Percentiles rank a stretch among this genome's conserved stretches.
Conservation (phyloP, 208 protist genomes). For the Crithidia sp. region DNA sequence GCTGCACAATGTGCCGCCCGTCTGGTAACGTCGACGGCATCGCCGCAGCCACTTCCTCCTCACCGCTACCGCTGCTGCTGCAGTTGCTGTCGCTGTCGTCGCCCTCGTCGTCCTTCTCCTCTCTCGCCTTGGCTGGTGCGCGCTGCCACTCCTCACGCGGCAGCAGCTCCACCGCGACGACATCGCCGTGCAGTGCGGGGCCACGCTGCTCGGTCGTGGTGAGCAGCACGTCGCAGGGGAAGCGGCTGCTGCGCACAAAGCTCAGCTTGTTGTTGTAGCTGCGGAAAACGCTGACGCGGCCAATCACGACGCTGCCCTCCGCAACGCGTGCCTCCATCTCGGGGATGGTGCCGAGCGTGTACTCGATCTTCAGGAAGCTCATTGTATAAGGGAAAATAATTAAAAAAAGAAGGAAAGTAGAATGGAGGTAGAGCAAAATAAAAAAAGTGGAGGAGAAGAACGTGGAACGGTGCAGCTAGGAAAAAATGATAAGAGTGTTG, state of each 20-base stretch:
- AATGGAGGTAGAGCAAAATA: background rate
- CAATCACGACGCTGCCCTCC: conserved; percentile 67
- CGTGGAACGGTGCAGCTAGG: no score
- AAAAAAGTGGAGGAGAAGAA: conserved; percentile 1
- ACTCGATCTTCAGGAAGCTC: conserved; percentile 23
- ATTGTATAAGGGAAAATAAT: background rate
- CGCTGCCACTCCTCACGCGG: conserved; percentile 20
- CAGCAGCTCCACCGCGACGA: conserved; percentile 74
- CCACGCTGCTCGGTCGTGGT: conserved; percentile 37
- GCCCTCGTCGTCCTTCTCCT: background rate
- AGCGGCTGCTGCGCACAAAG: conserved; percentile 54
- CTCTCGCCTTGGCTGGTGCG: background rate
- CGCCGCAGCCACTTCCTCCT: conserved; percentile 2
- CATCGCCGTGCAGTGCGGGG: conserved; percentile 53
- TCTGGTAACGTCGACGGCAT: conserved; percentile 53
- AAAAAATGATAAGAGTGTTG: no score
- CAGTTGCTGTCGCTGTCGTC: conserved; percentile 7
- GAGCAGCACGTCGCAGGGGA: conserved; percentile 64
- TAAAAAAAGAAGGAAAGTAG: background rate
- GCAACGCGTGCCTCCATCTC: conserved; percentile 50
- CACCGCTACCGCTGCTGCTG: background rate
- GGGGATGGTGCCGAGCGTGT: conserved; percentile 45
- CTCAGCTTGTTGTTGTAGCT: conserved; percentile 42
- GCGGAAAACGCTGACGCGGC: conserved; percentile 46
- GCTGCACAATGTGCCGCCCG: conserved; percentile 49